Conservation (phyloP, 164 flowering plant species). For the Malania oleifera region DNA sequence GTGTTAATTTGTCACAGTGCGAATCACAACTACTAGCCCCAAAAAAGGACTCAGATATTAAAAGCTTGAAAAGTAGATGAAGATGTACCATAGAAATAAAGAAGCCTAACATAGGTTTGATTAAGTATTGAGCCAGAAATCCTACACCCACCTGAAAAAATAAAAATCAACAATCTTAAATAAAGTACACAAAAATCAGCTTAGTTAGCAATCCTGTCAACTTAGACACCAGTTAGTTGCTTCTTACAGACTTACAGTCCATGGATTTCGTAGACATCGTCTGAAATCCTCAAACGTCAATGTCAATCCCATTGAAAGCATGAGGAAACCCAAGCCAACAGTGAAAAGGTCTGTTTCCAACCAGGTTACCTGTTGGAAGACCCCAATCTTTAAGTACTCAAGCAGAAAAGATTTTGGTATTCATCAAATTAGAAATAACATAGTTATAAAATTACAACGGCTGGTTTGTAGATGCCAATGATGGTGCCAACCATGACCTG, state of each 20-base stretch:
- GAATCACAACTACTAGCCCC: not conserved
- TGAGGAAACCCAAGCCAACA: slow-evolving; percentile 88
- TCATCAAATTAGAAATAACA: slow-evolving; percentile 1
- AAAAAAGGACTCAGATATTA: not conserved
- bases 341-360: slow-evolving; percentile 91
- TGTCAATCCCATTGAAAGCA: slow-evolving; percentile 99
- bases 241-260: slow-evolving; percentile 98
- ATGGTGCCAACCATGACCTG: slow-evolving; percentile 91
- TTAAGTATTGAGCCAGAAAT: slow-evolving; percentile 86
- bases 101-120: slow-evolving; percentile 89
- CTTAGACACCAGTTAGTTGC: slow-evolving; percentile 1
- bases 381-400: slow-evolving; percentile 7
- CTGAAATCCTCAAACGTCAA: slow-evolving; percentile 94
- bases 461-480: slow-evolving; percentile 87
- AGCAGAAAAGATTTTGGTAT: slow-evolving; percentile 4
- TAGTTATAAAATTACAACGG: slow-evolving; percentile 51
- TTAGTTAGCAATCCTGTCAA: not conserved
- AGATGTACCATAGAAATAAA: slow-evolving; percentile 78
- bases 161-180: slow-evolving; percentile 9
- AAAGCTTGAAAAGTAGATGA: not conserved
- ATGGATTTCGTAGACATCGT: slow-evolving; percentile 87
- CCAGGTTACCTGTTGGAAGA: slow-evolving; percentile 80
- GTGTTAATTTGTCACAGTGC: too few relatives aligned
- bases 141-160: slow-evolving; percentile 92
- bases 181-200: not conserved